phyloP scores from a whole-genome alignment of 768 basidiomycete genomes.

The Boletus vinaceobasis region DNA sequence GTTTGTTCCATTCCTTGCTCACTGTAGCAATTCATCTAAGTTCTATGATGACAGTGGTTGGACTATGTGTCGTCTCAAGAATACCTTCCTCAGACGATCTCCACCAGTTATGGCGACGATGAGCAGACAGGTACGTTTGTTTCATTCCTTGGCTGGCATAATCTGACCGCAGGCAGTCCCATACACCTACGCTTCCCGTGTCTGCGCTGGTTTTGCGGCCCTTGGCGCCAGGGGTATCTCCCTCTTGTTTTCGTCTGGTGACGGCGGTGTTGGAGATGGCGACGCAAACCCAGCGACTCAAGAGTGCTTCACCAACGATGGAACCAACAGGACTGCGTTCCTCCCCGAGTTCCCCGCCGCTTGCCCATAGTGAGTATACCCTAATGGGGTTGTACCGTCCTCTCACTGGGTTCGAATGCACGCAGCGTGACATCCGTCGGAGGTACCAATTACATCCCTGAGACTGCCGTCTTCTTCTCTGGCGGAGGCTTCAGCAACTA shows the following conservation, averaged over 20 bases:
- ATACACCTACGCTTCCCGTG: slow-evolving; percentile 50
- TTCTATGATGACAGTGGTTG: slow-evolving; percentile 47
- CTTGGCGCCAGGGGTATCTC: slow-evolving; percentile 68
- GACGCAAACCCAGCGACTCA: slow-evolving; percentile 50
- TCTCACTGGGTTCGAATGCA: not conserved
- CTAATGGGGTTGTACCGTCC: not conserved
- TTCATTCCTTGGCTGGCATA: not conserved
- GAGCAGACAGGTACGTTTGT: slow-evolving; percentile 58
- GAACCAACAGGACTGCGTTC: slow-evolving; percentile 51
- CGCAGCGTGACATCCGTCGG: slow-evolving; percentile 70
- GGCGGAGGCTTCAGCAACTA: slow-evolving; percentile 75
- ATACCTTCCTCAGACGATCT: slow-evolving; percentile 55
- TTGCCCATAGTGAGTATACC: slow-evolving; percentile 47
- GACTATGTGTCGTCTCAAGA: slow-evolving; percentile 49
- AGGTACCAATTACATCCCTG: slow-evolving; percentile 57
- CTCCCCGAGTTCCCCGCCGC: slow-evolving; percentile 58
- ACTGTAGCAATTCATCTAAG: not conserved
- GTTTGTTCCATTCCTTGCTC: slow-evolving; percentile 26
- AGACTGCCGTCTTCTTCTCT: slow-evolving; percentile 58
- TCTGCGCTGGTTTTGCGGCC: slow-evolving; percentile 60
- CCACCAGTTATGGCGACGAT: slow-evolving; percentile 70
- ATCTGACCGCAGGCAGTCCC: slow-evolving; percentile 43
- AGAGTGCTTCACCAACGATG: slow-evolving; percentile 57
- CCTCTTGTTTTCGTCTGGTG: slow-evolving; percentile 63
- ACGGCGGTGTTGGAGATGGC: slow-evolving; percentile 66